Percentiles rank a stretch among this genome's conserved stretches.
Evolutionary conservation across 1,139 yeast genomes (phyloP).

Genomic region (Suhomyces chickasaworum): DNA sequence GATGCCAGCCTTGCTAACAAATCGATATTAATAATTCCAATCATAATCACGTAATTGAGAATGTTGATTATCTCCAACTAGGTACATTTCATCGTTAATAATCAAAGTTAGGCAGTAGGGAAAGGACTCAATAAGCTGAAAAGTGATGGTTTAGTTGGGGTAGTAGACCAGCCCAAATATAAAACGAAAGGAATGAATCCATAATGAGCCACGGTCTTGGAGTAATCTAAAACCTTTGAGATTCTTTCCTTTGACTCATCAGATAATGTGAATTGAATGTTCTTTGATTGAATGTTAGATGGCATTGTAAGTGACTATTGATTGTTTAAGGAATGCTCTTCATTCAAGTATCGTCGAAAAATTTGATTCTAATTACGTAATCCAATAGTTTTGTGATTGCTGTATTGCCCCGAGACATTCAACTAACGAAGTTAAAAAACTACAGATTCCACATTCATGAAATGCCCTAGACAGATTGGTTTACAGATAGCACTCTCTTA

Average conservation of each 20-base stretch:
- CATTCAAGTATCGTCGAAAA: constrained; percentile 5
- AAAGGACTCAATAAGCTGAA: constrained; percentile 72
- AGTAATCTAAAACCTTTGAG: constrained; percentile 74
- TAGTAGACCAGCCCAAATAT: constrained; percentile 89
- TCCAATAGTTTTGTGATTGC: not conserved
- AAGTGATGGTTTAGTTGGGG: constrained; percentile 82
- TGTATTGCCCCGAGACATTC: too few relatives aligned
- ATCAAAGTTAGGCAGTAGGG: constrained; percentile 60
- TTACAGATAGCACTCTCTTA: too few relatives aligned
- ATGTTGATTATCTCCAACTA: not conserved
- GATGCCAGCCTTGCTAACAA: not conserved
- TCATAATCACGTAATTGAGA: constrained; percentile 1
- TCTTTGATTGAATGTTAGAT: constrained; percentile 16
- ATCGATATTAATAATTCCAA: not conserved
- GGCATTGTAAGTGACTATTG: constrained; percentile 6
- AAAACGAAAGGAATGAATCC: constrained; percentile 96
- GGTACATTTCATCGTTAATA: not conserved
- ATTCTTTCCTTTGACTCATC: constrained; percentile 89
- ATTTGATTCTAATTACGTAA: constrained; percentile 8
- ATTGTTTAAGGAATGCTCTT: not conserved
- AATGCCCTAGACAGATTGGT: too few relatives aligned
- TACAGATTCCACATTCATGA: too few relatives aligned
- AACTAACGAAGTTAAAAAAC: too few relatives aligned
- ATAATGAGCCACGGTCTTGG: constrained; percentile 88
- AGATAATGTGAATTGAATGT: constrained; percentile 48